A percentile compares a stretch with the other conserved stretches of the same genome.
Evolutionary conservation across 1,284 basidiomycete genomes (phyloP).

Genomic region (Cutaneotrichosporon curvatum): DNA sequence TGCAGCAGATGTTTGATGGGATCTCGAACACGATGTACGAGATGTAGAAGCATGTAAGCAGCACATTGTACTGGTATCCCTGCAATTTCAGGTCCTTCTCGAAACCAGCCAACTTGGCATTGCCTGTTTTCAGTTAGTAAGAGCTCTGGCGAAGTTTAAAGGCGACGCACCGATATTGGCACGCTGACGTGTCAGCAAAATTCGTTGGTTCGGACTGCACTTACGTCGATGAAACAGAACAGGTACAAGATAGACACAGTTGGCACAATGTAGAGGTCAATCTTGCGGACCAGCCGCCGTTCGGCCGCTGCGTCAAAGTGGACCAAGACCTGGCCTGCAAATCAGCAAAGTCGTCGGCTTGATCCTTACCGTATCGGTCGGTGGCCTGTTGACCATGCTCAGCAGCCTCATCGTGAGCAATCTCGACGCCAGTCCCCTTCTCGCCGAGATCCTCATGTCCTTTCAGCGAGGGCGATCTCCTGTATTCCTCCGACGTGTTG

Average conservation of each 20-base stretch:
- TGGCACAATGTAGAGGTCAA: constrained; percentile 22
- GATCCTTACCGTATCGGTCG: too few relatives aligned
- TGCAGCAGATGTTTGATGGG: constrained; percentile 15
- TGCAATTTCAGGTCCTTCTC: constrained; percentile 14
- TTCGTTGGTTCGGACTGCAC: neutral
- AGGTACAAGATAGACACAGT: constrained; percentile 15
- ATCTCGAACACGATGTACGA: constrained; percentile 21
- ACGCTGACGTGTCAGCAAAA: neutral
- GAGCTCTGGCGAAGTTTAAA: constrained; percentile 5
- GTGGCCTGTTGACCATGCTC: too few relatives aligned
- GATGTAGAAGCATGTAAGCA: constrained; percentile 19
- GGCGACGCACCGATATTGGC: constrained; percentile 13
- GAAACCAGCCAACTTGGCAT: constrained; percentile 19
- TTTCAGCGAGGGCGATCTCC: too few relatives aligned
- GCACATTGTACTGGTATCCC: constrained; percentile 22
- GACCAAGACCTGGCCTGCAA: constrained; percentile 6
- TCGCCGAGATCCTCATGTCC: too few relatives aligned
- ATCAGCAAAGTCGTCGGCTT: too few relatives aligned
- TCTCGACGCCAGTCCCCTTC: too few relatives aligned
- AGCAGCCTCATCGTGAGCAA: too few relatives aligned
- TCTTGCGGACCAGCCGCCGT: constrained; percentile 19
- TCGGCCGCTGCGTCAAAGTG: constrained; percentile 17
- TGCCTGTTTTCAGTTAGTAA: constrained; percentile 1
- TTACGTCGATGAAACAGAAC: constrained; percentile 18
- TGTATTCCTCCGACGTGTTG: too few relatives aligned